These are phyloP conservation scores for Craterostigma plantagineum DNA, from an alignment of 257 asterid genomes.

Conservation along the genomic window DNA sequence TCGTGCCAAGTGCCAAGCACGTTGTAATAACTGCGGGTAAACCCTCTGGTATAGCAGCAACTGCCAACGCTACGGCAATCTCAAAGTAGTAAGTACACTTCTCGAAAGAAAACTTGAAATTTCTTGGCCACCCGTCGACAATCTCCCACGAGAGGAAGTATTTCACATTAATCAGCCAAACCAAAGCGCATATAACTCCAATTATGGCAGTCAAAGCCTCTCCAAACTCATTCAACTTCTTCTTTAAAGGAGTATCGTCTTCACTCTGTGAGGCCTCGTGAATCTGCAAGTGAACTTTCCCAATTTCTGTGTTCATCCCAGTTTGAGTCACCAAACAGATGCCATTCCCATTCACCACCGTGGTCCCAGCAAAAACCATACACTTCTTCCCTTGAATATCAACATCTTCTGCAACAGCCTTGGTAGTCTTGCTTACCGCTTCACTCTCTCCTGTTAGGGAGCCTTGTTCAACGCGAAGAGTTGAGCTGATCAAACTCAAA, in stretches of 20 bases:
- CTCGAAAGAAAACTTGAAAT: constrained; percentile 92
- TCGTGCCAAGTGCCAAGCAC: constrained; percentile 96
- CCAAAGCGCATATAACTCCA: constrained; percentile 69
- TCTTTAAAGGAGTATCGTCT: constrained; percentile 94
- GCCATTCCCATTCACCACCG: constrained; percentile 89
- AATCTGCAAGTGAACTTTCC: constrained; percentile 85
- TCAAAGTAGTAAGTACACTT: constrained; percentile 98
- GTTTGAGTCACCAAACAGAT: constrained; percentile 71
- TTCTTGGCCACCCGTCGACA: constrained; percentile 90
- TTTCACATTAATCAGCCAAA: constrained; percentile 91
- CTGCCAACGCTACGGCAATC: constrained; percentile 99
- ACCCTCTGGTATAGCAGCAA: constrained; percentile 99
- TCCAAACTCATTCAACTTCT: constrained; percentile 96
- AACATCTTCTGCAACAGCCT: constrained; percentile 67
- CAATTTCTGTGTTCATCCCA: constrained; percentile 93
- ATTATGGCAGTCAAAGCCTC: constrained; percentile 75
- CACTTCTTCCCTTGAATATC: constrained; percentile 97
- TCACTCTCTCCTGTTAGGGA: constrained; percentile 97
- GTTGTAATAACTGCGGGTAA: constrained; percentile 95
- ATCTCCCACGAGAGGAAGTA: constrained; percentile 89
- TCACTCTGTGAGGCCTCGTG: constrained; percentile 83
- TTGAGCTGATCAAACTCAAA: constrained; percentile 72
- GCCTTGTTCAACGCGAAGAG: constrained; percentile 86
- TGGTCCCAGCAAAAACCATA: constrained; percentile 95
- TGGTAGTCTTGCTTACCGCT: constrained; percentile 80